These are phyloP conservation scores for Jamesozyma piceae DNA, from an alignment of 805 yeast genomes.

Conservation along the genomic window DNA sequence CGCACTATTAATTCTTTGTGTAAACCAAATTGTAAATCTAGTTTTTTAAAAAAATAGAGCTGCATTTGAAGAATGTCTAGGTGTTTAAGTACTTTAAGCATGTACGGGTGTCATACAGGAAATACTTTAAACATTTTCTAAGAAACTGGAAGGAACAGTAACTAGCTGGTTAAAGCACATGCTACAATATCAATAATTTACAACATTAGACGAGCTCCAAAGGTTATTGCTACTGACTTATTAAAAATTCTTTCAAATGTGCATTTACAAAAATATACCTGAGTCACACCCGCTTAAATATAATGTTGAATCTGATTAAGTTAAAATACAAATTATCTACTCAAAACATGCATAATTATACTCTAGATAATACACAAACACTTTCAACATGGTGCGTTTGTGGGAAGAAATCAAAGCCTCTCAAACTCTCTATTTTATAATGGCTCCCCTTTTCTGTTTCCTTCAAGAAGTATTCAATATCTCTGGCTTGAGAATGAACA, in stretches of 20 bases:
- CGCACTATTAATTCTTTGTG: too few relatives aligned
- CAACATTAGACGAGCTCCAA: too few relatives aligned
- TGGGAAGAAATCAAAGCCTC: constrained; percentile 95
- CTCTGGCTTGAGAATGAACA: constrained; percentile 96
- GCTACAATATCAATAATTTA: too few relatives aligned
- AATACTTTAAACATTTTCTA: too few relatives aligned
- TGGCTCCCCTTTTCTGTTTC: constrained; percentile 51
- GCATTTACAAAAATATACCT: background rate
- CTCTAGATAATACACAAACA: constrained; percentile 57
- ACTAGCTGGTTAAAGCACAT: too few relatives aligned
- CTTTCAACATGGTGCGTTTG: constrained; percentile 90
- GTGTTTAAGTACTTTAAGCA: too few relatives aligned
- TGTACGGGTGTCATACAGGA: constrained; percentile 4
- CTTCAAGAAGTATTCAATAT: constrained; percentile 70
- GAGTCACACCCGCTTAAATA: background rate
- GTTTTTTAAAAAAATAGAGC: too few relatives aligned
- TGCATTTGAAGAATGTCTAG: too few relatives aligned
- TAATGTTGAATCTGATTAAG: background rate
- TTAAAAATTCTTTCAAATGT: too few relatives aligned
- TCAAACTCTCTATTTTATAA: constrained; percentile 69
- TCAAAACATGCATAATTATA: constrained; percentile 2
- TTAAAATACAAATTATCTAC: background rate
- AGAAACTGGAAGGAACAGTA: too few relatives aligned
- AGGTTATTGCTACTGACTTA: too few relatives aligned
- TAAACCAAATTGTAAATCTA: too few relatives aligned